Evolutionary conservation across 768 basidiomycete species (phyloP).

Genomic region (Clathrus columnatus): DNA sequence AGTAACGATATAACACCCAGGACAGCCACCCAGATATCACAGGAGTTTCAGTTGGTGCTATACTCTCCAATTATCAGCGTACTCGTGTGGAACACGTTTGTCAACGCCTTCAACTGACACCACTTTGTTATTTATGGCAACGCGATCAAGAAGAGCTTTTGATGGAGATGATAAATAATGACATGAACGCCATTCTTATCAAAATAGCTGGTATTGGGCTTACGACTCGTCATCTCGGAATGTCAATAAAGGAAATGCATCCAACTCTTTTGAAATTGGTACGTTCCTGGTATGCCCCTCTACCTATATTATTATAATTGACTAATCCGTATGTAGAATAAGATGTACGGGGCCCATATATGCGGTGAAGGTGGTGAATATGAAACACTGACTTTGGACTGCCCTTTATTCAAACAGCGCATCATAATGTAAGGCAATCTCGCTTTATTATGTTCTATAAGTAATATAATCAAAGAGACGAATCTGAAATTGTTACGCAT

Average conservation of each 20-base stretch:
- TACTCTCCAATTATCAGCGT: constrained; percentile 94
- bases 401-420: constrained; percentile 74
- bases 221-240: constrained; percentile 67
- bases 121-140: constrained; percentile 92
- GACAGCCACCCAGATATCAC: constrained; percentile 67
- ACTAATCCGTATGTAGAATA: constrained; percentile 40
- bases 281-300: too few species aligned
- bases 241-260: constrained; percentile 64
- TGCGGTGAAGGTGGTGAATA: constrained; percentile 99
- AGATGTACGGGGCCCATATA: constrained; percentile 79
- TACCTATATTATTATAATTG: too few species aligned
- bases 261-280: constrained; percentile 67
- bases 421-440: constrained; percentile 55
- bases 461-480: constrained; percentile 32
- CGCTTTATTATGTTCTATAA: neutral
- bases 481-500: constrained; percentile 65
- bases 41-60: constrained; percentile 91
- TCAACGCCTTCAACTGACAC: constrained; percentile 65
- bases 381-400: constrained; percentile 86
- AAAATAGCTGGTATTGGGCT: constrained; percentile 96
- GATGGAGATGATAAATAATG: constrained; percentile 73
- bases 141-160: constrained; percentile 80
- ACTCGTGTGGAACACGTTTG: constrained; percentile 98
- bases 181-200: constrained; percentile 77
- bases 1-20: constrained; percentile 28